Evolutionary conservation across 2,329 filamentous ascomycete species (phyloP).

Genomic region (Graphilbum ipis-grandicollis): DNA sequence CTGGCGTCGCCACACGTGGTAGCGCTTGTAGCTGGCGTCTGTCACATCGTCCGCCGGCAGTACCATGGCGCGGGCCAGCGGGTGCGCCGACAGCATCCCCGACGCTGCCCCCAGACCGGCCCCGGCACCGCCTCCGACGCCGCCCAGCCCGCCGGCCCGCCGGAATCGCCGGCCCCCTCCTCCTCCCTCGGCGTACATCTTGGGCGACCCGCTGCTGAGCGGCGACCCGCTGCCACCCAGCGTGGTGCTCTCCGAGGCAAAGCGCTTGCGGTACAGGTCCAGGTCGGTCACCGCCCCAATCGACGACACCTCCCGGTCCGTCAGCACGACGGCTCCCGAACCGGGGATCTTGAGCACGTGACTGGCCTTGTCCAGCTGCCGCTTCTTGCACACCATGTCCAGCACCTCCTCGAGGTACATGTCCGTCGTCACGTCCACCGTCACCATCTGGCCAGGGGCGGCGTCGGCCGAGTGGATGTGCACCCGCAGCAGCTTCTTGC

Average conservation of each 20-base stretch:
- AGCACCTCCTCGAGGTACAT: constrained; percentile 72
- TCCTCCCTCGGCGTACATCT: constrained; percentile 36
- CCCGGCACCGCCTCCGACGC: constrained; percentile 4
- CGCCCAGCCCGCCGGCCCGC: constrained; percentile 1
- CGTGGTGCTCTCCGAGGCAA: constrained; percentile 46
- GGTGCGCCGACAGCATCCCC: constrained; percentile 40
- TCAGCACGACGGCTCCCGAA: constrained; percentile 56
- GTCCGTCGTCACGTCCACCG: constrained; percentile 61
- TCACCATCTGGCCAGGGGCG: constrained; percentile 55
- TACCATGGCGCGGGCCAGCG: constrained; percentile 39
- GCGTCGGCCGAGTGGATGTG: constrained; percentile 55
- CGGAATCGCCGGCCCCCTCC: constrained; percentile 14
- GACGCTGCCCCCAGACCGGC: constrained; percentile 17
- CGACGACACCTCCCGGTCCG: constrained; percentile 63
- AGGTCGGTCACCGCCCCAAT: constrained; percentile 60
- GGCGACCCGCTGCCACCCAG: constrained; percentile 40
- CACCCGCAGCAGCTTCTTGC: constrained; percentile 53
- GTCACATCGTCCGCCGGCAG: constrained; percentile 40
- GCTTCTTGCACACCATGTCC: constrained; percentile 59
- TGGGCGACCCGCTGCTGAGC: constrained; percentile 32
- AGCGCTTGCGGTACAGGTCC: constrained; percentile 58
- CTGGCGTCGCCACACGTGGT: constrained; percentile 67
- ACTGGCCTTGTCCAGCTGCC: constrained; percentile 61
- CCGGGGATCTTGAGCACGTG: constrained; percentile 64
- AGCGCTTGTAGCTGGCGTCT: constrained; percentile 51